Evolutionary conservation across 2,329 filamentous ascomycete genomes (phyloP), one percentile per base, ranked within the genome.

Genomic region (Talaromyces funiculosus): DNA sequence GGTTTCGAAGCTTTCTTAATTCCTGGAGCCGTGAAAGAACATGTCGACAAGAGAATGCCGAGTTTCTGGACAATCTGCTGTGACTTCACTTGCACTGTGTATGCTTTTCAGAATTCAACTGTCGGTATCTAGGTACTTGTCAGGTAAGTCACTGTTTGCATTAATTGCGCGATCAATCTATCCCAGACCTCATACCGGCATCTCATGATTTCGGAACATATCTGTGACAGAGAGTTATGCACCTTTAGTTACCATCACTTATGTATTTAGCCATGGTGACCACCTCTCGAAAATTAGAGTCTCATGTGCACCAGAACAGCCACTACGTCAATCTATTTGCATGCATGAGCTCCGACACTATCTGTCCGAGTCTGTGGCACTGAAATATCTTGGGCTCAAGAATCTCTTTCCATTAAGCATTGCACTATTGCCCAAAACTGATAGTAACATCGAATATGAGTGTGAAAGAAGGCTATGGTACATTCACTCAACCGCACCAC

Each of bases 381-480:
- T n/a, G n/a, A n/a, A n/a, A n/a, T n/a, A n/a, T n/a, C n/a, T n/a
- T n/a, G n/a, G n/a, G 45, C 45, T 31, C 24, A 20, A 33, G 47
- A 20, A 33, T 51, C 14, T 49, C 29, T 20, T 22, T 35, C 22
- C n/a, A 12, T 33, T 33, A 43, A n/a, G 26, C 9, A 35, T 12
- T 22, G 26, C 18, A 56, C 26, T 26, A 24, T 43, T 26, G 9
- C 24, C 12, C 26, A 33, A 51, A 33, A 20, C n/a, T n/a, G n/a
- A 51, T 18, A 22, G 6, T 20, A 20, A 51, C 26, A 51, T 51
- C 29, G 29, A 51, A 35, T 20, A 29, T 35, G 12, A 51, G 29
- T 35, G 47, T 20, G 35, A 51, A 29, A 33, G 18, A 37, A 49
- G n/a, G 22, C 16, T 57, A 57, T 57, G 42, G 31, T 57, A 57